phyloP scores from a whole-genome alignment of 225 moss, liverwort and hornwort genomes.

The Takakia lepidozioides region DNA sequence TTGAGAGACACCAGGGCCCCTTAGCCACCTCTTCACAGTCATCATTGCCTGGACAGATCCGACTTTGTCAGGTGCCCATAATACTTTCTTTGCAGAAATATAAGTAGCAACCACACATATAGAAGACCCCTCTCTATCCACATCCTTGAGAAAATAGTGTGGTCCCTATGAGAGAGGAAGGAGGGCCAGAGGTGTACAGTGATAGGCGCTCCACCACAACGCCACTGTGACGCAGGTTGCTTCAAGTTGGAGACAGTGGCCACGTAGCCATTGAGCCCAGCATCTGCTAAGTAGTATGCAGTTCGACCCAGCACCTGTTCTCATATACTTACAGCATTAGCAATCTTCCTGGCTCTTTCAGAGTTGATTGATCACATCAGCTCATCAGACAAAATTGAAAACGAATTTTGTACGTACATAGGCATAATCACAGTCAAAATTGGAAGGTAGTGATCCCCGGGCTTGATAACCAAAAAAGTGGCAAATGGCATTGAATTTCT shows the following conservation, averaged over 20 bases:
- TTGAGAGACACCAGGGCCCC: constrained; percentile 95
- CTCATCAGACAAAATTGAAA: too few relatives aligned
- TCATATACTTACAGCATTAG: constrained; percentile 3
- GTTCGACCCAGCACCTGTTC: constrained; percentile 84
- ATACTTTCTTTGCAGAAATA: too few relatives aligned
- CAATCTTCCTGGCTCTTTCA: not conserved
- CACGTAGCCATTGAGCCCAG: constrained; percentile 87
- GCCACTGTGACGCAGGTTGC: constrained; percentile 73
- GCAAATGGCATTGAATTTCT: constrained; percentile 97
- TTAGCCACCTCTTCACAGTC: constrained; percentile 95
- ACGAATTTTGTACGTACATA: constrained; percentile 43
- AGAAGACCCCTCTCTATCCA: constrained; percentile 96
- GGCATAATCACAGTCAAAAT: constrained; percentile 94
- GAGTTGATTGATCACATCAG: too few relatives aligned
- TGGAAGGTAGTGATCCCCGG: constrained; percentile 92
- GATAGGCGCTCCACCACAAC: constrained; percentile 93
- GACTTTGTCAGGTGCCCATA: too few relatives aligned
- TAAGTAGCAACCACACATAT: too few relatives aligned
- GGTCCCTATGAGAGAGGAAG: not conserved
- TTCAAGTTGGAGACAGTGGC: constrained; percentile 93
- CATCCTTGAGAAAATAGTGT: constrained; percentile 73
- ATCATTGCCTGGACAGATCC: constrained; percentile 70
- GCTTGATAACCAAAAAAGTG: constrained; percentile 99
- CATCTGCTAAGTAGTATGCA: constrained; percentile 80
- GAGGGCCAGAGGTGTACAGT: constrained; percentile 26